A percentile compares a stretch with the other conserved stretches of the same genome.
These are phyloP conservation scores for Mrakia hoshinonis DNA, from an alignment of 768 basidiomycete species.

Conservation along the genomic window DNA sequence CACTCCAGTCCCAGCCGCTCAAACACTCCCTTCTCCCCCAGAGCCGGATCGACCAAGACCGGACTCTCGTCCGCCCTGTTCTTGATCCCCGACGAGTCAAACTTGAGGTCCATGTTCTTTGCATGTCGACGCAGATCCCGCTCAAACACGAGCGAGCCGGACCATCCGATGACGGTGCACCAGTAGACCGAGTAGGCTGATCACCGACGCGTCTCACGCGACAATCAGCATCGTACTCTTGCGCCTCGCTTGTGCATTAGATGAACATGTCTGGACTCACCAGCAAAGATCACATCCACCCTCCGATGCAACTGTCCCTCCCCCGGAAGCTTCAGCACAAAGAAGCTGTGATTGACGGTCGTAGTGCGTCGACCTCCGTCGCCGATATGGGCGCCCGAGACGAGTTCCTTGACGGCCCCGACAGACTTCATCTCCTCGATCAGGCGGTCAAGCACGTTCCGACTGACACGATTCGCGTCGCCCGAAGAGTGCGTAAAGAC, in stretches of 20 bases:
- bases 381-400: conserved; percentile 27
- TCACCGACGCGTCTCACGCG: background rate
- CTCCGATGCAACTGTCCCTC: conserved; percentile 52
- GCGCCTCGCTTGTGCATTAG: too few species aligned
- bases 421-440: conserved; percentile 48
- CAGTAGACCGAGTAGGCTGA: conserved; percentile 66
- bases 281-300: conserved; percentile 69
- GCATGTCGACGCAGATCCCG: conserved; percentile 51
- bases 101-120: conserved; percentile 59
- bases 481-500: conserved; percentile 64
- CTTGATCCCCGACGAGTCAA: conserved; percentile 67
- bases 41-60: conserved; percentile 46
- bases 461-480: conserved; percentile 55
- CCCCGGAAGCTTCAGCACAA: conserved; percentile 61
- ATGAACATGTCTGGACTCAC: too few species aligned
- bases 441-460: conserved; percentile 48
- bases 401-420: conserved; percentile 33
- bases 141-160: conserved; percentile 83
- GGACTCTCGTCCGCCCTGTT: background rate
- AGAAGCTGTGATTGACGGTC: conserved; percentile 73
- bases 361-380: conserved; percentile 53
- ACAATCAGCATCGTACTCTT: too few species aligned
- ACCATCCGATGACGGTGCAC: conserved; percentile 86
- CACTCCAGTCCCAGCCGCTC: conserved; percentile 59
- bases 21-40: conserved; percentile 69